A percentile compares a stretch with the other conserved stretches of the same genome.
These are phyloP conservation scores for Psophocarpus tetragonolobus DNA, from an alignment of 306 rosid genomes.

Conservation along the genomic window DNA sequence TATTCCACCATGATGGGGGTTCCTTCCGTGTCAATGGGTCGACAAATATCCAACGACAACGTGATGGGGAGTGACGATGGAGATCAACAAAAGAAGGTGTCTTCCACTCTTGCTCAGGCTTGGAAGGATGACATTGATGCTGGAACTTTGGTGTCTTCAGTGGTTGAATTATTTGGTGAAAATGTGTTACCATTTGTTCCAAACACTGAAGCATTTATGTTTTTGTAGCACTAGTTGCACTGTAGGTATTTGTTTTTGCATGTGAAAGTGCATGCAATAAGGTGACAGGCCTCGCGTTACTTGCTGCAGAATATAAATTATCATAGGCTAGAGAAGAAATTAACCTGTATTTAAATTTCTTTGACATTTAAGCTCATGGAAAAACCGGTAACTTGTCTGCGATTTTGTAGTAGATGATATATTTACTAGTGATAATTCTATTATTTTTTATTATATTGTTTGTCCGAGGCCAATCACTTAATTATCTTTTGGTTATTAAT, in stretches of 20 bases:
- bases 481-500: not conserved
- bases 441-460: not conserved
- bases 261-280: conserved; percentile 13
- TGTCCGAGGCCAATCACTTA: not conserved
- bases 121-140: conserved; percentile 90
- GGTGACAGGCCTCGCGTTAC: not conserved
- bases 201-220: conserved; percentile 61
- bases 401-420: not conserved
- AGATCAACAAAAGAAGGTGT: conserved; percentile 47
- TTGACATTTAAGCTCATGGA: not conserved
- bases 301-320: conserved; percentile 5
- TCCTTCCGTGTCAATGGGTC: conserved; percentile 42
- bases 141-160: conserved; percentile 59
- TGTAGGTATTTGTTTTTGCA: conserved; percentile 20
- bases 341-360: not conserved
- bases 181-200: conserved; percentile 64
- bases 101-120: conserved; percentile 67
- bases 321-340: conserved; percentile 20
- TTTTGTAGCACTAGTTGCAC: conserved; percentile 53
- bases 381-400: not conserved
- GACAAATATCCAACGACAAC: conserved; percentile 51
- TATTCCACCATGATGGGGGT: conserved; percentile 52
- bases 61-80: conserved; percentile 48
- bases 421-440: conserved; percentile 4
- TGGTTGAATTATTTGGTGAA: conserved; percentile 72